These are phyloP conservation scores for Clonostachys solani DNA, from an alignment of 2,329 filamentous ascomycete genomes.

Conservation along the genomic window DNA sequence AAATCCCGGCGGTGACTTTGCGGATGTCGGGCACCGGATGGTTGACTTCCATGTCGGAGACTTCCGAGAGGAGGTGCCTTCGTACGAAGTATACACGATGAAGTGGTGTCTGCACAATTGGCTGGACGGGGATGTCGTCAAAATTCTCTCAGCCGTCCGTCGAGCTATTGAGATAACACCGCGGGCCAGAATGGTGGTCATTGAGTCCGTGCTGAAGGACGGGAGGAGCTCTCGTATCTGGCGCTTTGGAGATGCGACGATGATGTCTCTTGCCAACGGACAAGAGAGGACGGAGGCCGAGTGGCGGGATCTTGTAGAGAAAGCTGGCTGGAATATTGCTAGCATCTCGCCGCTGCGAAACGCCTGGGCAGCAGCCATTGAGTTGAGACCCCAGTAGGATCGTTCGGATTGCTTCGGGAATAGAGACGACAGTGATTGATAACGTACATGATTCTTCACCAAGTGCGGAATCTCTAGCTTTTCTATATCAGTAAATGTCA, in stretches of 20 bases:
- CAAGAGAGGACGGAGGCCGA: conserved; percentile 20
- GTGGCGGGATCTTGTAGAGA: conserved; percentile 19
- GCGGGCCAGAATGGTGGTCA: conserved; percentile 22
- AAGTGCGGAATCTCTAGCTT: too few relatives aligned
- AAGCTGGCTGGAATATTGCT: conserved; percentile 19
- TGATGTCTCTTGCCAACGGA: conserved; percentile 28
- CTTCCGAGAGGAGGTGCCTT: conserved; percentile 26
- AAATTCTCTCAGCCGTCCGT: conserved; percentile 20
- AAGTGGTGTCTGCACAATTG: conserved; percentile 39
- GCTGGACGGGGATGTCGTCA: conserved; percentile 21
- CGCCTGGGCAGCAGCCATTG: conserved; percentile 13
- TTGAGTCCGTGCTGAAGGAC: conserved; percentile 28
- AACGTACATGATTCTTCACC: too few relatives aligned
- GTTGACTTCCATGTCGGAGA: conserved; percentile 35
- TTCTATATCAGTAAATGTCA: too few relatives aligned
- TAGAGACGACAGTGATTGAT: too few relatives aligned
- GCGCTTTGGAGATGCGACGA: conserved; percentile 32
- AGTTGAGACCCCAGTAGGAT: background rate
- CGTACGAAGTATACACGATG: conserved; percentile 19
- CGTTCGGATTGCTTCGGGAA: too few relatives aligned
- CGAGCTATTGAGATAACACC: conserved; percentile 15
- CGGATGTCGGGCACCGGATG: conserved; percentile 23
- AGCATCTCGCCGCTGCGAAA: conserved; percentile 9
- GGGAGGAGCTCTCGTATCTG: conserved; percentile 19
- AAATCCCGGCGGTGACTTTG: conserved; percentile 17